Evolutionary conservation across 306 rosid genomes (phyloP), one percentile per base, ranked within the genome.

Genomic region (Malus asiatica): DNA sequence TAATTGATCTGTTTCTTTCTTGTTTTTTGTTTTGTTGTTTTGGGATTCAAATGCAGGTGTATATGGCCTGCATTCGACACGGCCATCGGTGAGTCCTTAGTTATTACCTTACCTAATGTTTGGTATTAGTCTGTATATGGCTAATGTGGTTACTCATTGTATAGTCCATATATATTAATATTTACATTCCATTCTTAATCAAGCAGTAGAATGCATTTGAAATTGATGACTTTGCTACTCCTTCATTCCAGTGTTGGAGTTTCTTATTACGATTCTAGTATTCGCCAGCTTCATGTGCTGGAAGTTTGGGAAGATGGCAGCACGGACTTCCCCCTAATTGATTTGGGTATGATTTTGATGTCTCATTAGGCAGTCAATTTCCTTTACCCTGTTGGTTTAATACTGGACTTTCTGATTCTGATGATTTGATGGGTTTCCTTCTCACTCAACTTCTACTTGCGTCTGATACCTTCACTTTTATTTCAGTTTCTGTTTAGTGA

Each of bases 231-330:
- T 70, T 73, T 58, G 60, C 13, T 35, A 65, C 27, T 38, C 77
- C 53, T 81, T 64, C 55, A 70, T 84, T 87, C 30, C 93, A 94
- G 98, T 76, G 88, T 94, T 77, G 97, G 97, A 79, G 84, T 94
- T 84, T 85, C 97, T 66, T 94, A 92, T 77, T 94, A 94, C 61
- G 97, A 94, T 84, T 88, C 97, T 77, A 89, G 88, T 74, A 82
- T 90, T 82, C 95, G 95, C 79, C 98, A 92, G 76, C 96, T 94
- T 80, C 84, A 86, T 19, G 96, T 89, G 81, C 90, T 92, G 79
- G 97, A 94, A 84, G 89, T 88, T 86, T 92, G 98, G 98, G 98
- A 94, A 85, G 96, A 88, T 69, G 90, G 95, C 57, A 89, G 90
- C 88, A 69, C 76, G 13, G 92, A 86, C 59, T 94, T 89, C 81